Conservation (phyloP, 2,329 filamentous ascomycete genomes). For the Curvularia verruculosa region DNA sequence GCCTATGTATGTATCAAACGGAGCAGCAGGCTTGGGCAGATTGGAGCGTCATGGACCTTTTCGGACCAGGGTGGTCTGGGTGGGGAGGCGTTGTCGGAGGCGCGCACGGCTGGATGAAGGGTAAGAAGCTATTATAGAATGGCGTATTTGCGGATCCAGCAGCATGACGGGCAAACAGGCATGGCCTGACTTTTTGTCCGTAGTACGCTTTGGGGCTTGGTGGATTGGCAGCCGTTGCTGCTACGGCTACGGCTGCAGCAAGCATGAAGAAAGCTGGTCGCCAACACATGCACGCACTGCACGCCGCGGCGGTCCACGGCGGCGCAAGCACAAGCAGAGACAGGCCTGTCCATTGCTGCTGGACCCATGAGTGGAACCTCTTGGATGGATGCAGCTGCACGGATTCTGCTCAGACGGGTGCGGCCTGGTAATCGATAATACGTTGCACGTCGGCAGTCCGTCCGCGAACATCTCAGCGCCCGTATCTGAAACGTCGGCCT, state of each 20-base stretch:
- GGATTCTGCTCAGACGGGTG: background rate
- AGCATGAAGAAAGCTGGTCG: background rate
- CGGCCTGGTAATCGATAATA: background rate
- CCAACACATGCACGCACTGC: background rate
- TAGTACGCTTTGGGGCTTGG: slow-evolving; percentile 4
- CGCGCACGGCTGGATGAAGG: slow-evolving; percentile 5
- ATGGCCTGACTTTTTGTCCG: background rate
- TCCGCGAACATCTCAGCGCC: background rate
- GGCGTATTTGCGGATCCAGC: slow-evolving; percentile 19
- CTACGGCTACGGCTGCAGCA: slow-evolving; percentile 8
- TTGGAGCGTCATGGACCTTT: slow-evolving; percentile 6
- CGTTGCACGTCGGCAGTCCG: background rate
- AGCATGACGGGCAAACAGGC: slow-evolving; percentile 11
- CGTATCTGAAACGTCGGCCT: background rate
- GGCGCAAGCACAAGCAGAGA: background rate
- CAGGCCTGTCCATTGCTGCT: slow-evolving; percentile 2
- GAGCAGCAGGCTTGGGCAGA: slow-evolving; percentile 1
- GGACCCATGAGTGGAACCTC: slow-evolving; percentile 4
- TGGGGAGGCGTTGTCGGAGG: slow-evolving; percentile 12
- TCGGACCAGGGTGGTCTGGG: slow-evolving; percentile 10
- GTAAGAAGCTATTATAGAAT: slow-evolving; percentile 16
- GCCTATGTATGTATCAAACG: slow-evolving; percentile 18
- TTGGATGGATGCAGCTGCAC: background rate
- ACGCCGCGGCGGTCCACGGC: background rate
- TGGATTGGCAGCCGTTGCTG: slow-evolving; percentile 3